A percentile compares a stretch with the other conserved stretches of the same genome.
Conservation (phyloP, 805 yeast species). For the Ogataea trehaloabstinens region DNA sequence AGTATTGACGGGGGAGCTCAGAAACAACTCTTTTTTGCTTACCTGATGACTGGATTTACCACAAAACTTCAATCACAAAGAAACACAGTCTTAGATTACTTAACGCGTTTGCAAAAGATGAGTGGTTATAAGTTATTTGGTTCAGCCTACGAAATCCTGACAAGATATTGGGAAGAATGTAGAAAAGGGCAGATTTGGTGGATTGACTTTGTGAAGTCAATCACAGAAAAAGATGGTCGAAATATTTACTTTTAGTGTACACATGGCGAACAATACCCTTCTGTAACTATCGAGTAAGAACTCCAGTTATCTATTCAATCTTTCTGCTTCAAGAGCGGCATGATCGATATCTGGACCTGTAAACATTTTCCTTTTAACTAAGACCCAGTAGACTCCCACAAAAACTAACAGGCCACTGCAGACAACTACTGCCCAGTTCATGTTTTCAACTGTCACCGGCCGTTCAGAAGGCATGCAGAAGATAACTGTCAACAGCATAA, state of each 20-base stretch:
- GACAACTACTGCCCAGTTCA: slow-evolving; percentile 42
- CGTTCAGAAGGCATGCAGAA: slow-evolving; percentile 38
- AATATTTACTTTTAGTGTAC: background rate
- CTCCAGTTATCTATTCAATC: too few relatives aligned
- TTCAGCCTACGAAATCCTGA: slow-evolving; percentile 2
- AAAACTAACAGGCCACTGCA: slow-evolving; percentile 19
- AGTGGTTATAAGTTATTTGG: slow-evolving; percentile 7
- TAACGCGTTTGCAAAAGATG: slow-evolving; percentile 2
- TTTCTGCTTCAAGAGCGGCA: background rate
- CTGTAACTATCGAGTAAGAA: too few relatives aligned
- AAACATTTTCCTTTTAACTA: slow-evolving; percentile 8
- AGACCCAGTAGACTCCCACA: slow-evolving; percentile 6
- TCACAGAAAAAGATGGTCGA: background rate
- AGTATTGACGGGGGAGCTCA: slow-evolving; percentile 4
- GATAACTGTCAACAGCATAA: slow-evolving; percentile 33
- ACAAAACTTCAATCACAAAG: slow-evolving; percentile 4
- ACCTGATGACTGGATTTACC: slow-evolving; percentile 11
- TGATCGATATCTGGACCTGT: slow-evolving; percentile 8
- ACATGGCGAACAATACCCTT: background rate
- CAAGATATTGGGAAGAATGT: slow-evolving; percentile 6
- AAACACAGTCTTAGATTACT: slow-evolving; percentile 3
- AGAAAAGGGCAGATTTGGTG: slow-evolving; percentile 2
- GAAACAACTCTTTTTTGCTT: slow-evolving; percentile 10
- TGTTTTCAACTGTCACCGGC: slow-evolving; percentile 41
- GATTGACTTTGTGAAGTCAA: slow-evolving; percentile 6